Base-by-base conservation (phyloP, 192 early-diverging fungal species). In the Thamnidium elegans region DNA sequence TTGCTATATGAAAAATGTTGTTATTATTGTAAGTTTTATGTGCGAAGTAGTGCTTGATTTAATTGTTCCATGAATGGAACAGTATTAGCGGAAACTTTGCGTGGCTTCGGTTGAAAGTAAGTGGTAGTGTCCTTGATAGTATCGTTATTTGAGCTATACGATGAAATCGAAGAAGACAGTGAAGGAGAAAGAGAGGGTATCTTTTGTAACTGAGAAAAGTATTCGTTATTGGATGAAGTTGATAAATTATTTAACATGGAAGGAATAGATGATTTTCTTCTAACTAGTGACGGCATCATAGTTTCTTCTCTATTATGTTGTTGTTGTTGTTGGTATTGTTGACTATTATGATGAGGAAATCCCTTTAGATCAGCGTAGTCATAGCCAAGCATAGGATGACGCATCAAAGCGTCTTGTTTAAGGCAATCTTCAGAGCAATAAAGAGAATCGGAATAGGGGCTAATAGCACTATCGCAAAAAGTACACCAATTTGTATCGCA, bases 341-440 rank as follows among this genome's bases (percentile, higher is more conserved):
- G 36, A 56, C 31, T 31, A 17, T 15, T 66, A 94, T 86, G n/a
- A 19, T 56, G 53, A 23, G 70, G 70, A 32, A 71, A 71, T 26
- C 60, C 58, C n/a, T 66, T 46, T 20, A 71, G 63, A 23, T 65
- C 70, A 36, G 56, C 26, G 21, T 66, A 71, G 30, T 66, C 58
- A 46, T 71, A 71, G 4, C 62, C 70, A 19, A 65, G 58, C 55
- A 71, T 55, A 2, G 70, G 70, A 34, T 64, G 70, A 59, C 56
- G 70, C 3, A 11, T 45, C 5, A 70, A 14, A n/a, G 70, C 63
- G 32, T 71, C 70, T 58, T 60, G 51, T 15, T 51, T 44, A 11
- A 71, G 63, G 23, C 70, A 71, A 54, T 71, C 63, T 54, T 71
- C 64, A 23, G 63, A 66, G n/a, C 70, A 71, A 61, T 71, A 71